Evolutionary conservation across 2,329 filamentous ascomycete species (phyloP).

Genomic region (Tetracladium maxilliforme): DNA sequence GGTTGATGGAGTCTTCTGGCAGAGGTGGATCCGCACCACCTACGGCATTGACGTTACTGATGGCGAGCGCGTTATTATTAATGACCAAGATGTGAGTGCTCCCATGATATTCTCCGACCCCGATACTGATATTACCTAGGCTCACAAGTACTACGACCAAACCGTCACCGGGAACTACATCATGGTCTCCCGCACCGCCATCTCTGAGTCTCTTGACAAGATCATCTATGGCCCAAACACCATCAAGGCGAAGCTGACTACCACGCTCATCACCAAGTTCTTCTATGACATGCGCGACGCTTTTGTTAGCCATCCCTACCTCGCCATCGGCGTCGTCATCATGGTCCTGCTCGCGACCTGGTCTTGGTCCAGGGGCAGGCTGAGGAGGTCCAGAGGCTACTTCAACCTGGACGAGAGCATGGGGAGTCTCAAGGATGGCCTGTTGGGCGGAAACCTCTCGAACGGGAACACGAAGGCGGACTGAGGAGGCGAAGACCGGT

Average conservation of each 20-base stretch:
- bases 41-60: conserved; percentile 79
- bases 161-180: conserved; percentile 85
- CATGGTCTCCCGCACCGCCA: conserved; percentile 53
- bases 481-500: too few relatives aligned
- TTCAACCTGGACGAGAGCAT: conserved; percentile 48
- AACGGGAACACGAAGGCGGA: conserved; percentile 40
- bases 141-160: conserved; percentile 87
- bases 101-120: conserved; percentile 1
- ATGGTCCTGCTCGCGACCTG: conserved; percentile 36
- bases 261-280: conserved; percentile 54
- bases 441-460: conserved; percentile 38
- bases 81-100: conserved; percentile 80
- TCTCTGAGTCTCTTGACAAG: conserved; percentile 26
- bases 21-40: conserved; percentile 88
- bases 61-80: conserved; percentile 88
- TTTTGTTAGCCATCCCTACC: conserved; percentile 42
- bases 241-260: conserved; percentile 66
- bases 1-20: conserved; percentile 96
- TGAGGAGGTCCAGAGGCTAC: conserved; percentile 37
- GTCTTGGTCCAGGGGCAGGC: conserved; percentile 37
- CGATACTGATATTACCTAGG: conserved; percentile 36
- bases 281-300: conserved; percentile 50
- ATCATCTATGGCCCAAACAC: conserved; percentile 36
- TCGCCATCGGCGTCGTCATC: conserved; percentile 40
- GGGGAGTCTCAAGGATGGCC: conserved; percentile 59